Evolutionary conservation across 768 basidiomycete species (phyloP).

Genomic region (Suillus subaureus): DNA sequence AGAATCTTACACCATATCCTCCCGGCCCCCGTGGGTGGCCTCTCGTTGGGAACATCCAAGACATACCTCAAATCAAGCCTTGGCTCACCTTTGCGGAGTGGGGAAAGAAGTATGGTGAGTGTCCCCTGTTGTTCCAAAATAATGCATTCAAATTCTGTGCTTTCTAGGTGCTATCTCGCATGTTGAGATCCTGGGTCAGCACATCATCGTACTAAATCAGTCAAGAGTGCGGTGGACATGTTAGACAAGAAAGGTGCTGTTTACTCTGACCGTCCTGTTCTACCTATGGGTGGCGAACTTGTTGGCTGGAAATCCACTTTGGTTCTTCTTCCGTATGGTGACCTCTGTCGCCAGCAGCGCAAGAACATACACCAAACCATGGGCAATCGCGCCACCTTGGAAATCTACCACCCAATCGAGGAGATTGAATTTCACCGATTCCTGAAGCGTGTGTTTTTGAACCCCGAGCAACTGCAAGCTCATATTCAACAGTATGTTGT

Average conservation of each 20-base stretch:
- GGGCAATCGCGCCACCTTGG: conserved; percentile 40
- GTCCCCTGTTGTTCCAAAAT: not conserved
- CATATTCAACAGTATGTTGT: conserved; percentile 42
- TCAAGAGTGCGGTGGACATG: conserved; percentile 52
- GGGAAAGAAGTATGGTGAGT: conserved; percentile 46
- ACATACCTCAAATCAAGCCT: conserved; percentile 48
- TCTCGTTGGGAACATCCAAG: conserved; percentile 20
- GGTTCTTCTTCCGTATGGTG: conserved; percentile 41
- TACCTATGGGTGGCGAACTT: conserved; percentile 41
- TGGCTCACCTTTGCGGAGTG: conserved; percentile 50
- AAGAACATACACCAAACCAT: conserved; percentile 42
- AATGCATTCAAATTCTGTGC: not conserved
- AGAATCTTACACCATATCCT: too few species aligned
- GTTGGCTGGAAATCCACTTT: conserved; percentile 36
- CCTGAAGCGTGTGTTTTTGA: conserved; percentile 39
- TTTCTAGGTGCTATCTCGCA: conserved; percentile 59
- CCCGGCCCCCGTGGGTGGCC: too few species aligned
- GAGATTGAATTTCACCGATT: conserved; percentile 46
- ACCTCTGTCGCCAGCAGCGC: conserved; percentile 44
- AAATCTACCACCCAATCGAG: conserved; percentile 36
- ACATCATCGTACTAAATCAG: conserved; percentile 56
- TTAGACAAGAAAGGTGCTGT: conserved; percentile 66
- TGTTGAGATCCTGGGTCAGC: conserved; percentile 59
- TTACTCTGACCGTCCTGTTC: conserved; percentile 65
- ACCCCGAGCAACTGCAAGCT: conserved; percentile 38